Conservation (phyloP, 768 basidiomycete species). For the Pisolithus microcarpus region DNA sequence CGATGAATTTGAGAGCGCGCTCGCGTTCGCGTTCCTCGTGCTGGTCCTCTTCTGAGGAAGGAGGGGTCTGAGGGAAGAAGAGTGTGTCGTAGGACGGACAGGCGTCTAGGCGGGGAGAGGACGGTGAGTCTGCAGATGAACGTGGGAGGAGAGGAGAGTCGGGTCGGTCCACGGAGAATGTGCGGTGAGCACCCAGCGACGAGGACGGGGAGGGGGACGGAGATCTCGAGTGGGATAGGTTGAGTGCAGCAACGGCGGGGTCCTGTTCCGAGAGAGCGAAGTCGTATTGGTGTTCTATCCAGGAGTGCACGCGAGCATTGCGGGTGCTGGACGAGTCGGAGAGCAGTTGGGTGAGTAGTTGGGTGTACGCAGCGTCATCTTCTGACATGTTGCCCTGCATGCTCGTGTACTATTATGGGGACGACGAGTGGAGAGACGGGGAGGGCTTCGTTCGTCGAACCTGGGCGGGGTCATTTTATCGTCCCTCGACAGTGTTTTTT, state of each 20-base stretch:
- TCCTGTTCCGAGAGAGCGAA: slow-evolving; percentile 26
- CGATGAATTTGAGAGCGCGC: slow-evolving; percentile 30
- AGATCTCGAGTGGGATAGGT: not conserved
- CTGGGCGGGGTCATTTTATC: slow-evolving; percentile 17
- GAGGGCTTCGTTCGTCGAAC: not conserved
- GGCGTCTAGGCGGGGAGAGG: slow-evolving; percentile 11
- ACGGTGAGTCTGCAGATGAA: slow-evolving; percentile 14
- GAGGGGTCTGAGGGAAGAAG: slow-evolving; percentile 23
- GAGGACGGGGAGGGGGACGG: slow-evolving; percentile 26
- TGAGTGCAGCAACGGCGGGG: not conserved
- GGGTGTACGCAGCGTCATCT: slow-evolving; percentile 25
- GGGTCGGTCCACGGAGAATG: slow-evolving; percentile 18
- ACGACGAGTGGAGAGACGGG: no score
- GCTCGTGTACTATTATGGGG: no score
- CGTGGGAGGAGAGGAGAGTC: slow-evolving; percentile 27
- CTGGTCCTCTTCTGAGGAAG: slow-evolving; percentile 6
- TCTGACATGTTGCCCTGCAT: slow-evolving; percentile 21
- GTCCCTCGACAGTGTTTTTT: not conserved
- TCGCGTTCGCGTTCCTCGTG: slow-evolving; percentile 26
- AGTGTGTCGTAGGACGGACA: slow-evolving; percentile 28
- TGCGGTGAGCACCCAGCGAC: slow-evolving; percentile 24
- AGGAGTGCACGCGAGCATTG: slow-evolving; percentile 26
- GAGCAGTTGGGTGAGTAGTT: slow-evolving; percentile 22
- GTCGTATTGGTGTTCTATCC: slow-evolving; percentile 32
- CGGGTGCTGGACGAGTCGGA: slow-evolving; percentile 16